Base-by-base conservation (phyloP, 805 yeast genomes). In the Starmerella stigmatis region DNA sequence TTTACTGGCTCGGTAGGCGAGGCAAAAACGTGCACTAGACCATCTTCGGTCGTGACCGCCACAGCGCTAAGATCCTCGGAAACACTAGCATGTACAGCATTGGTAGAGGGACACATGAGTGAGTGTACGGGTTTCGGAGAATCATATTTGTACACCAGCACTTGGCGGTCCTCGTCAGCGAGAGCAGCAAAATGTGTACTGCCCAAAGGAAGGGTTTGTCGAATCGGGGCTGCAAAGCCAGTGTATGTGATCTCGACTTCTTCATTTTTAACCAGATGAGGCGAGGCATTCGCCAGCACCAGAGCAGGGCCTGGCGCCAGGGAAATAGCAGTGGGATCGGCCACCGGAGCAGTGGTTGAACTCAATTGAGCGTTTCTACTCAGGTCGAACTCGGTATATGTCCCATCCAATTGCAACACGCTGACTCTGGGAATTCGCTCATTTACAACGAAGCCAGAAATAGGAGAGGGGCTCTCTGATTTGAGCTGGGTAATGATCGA, bases 121-220 rank as follows among this genome's bases (percentile, higher is more conserved):
- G 86, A 82, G 8, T 70, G 62, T 20, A 65, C 63, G 2, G 79
- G 68, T 44, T 60, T 38, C 3, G 75, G 58, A 23, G 64, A 58
- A n/a, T 67, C 59, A 2, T 76, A 45, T 10, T 80, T 72, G 58
- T 81, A 79, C 29, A 82, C 66, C 60, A 85, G 85, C 53, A 86
- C 71, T 60, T 84, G 86, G 54, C 96, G 73, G 61, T 88, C 97
- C 49, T 79, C 79, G 28, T 68, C 67, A 1, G 96, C 94, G 42
- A 81, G 73, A 1, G 92, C 79, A 34, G 83, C 61, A 54, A 86
- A 76, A 38, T 72, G 72, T 8, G 63, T 61, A 27, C 61, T 58
- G 13, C 52, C 64, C 19, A 61, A 35, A 5, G 71, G 64, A 29
- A 71, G 46, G 10, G 79, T 62, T 11, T 75, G 62, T 54, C 68